Evolutionary conservation across 202 grass and related monocot genomes (phyloP).

Genomic region (Bolboschoenoplectus hybrid): DNA sequence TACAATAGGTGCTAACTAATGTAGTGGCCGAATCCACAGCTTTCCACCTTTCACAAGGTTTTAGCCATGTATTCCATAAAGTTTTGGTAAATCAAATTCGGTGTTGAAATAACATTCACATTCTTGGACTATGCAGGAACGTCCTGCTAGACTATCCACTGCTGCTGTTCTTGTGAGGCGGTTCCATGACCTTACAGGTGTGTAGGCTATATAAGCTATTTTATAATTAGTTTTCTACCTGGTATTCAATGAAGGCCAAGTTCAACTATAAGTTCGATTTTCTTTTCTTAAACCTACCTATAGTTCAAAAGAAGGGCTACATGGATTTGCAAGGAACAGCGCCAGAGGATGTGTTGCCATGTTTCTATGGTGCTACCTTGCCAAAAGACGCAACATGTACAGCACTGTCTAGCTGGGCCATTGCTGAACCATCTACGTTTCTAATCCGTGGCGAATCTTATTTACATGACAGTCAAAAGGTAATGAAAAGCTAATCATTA

Average conservation of each 20-base stretch:
- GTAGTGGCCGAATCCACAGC: not conserved
- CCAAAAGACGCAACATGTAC: conserved; percentile 70
- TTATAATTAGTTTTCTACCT: conserved; percentile 14
- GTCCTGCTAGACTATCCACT: conserved; percentile 64
- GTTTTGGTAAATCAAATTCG: not conserved
- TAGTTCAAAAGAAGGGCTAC: conserved; percentile 89
- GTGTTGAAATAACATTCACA: not conserved
- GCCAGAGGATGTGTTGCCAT: conserved; percentile 55
- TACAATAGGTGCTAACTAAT: not conserved
- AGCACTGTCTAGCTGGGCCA: conserved; percentile 75
- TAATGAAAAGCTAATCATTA: conserved; percentile 42
- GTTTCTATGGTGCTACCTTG: conserved; percentile 83
- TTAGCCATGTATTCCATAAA: not conserved
- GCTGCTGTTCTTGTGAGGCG: conserved; percentile 85
- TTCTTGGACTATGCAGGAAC: conserved; percentile 36
- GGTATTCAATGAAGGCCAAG: conserved; percentile 17
- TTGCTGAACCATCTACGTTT: conserved; percentile 88
- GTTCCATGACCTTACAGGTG: conserved; percentile 89
- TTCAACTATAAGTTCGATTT: not conserved
- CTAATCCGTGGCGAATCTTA: conserved; percentile 90
- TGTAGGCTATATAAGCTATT: conserved; percentile 32
- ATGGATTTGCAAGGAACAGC: conserved; percentile 73
- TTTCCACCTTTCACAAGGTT: not conserved
- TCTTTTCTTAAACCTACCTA: conserved; percentile 33
- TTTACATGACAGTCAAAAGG: conserved; percentile 81